Base-by-base conservation (phyloP, 257 asterid genomes). In the Jacaranda mimosifolia region DNA sequence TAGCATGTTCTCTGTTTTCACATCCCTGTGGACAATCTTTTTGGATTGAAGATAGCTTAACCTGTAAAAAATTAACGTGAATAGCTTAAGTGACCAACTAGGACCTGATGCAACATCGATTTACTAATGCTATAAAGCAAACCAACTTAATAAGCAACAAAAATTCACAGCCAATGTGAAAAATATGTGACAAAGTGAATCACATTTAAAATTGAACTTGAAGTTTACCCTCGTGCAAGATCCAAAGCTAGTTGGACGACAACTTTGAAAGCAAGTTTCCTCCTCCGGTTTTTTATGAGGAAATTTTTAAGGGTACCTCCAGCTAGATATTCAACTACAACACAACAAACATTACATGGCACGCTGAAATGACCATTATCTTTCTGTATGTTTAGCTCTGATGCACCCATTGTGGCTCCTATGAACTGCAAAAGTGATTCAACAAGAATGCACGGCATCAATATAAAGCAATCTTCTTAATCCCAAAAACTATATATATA, bases 1-100 rank as follows among this genome's bases (percentile, higher is more conserved):
- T 65, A 93, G 92, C 98, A 93, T 88, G 77, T 93, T 93, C 83
- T 93, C 98, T 21, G 98, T 90, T 78, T 93, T 93, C 75, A 93
- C 97, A 72, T 93, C 98, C 73, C 97, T 87, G 77, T 93, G 98
- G 63, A 93, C 98, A 12, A 91, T 93, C 83, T 88, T 93, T 77
- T 90, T 75, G 6, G 91, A 85, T 70, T 93, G 98, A 59, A 93
- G 98, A 80, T 93, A 93, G 72, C 94, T 85, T 79, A 93, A 79
- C 76, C 98, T 93, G 84, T 49, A 65, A 39, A 11, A 49, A 45
- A 7, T 76, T 55, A 13, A 18, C 4, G 35, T 0, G 3, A n/a
- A 45, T 21, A 17, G 49, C 72, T 60, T 26, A 53, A 46, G 60
- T 70, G 43, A 38, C n/a, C 36, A 39, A 72, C 18, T 38, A 40